Percentiles rank a stretch among this genome's conserved stretches.
These are phyloP conservation scores for Vitis hybrid DNA, from an alignment of 177 flowering plant species.

Conservation along the genomic window DNA sequence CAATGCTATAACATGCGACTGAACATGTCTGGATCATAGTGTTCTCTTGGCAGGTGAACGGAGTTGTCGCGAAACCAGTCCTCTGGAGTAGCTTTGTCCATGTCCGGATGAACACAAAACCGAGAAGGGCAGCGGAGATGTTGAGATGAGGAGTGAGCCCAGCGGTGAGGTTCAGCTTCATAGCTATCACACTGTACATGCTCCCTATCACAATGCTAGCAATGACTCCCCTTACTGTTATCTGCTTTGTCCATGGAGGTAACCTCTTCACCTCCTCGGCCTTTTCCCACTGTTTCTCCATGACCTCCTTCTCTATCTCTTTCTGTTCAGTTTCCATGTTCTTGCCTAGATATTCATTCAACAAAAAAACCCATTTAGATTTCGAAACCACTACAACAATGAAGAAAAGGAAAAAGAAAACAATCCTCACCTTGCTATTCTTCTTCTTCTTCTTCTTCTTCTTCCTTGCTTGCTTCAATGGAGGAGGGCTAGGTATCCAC, in stretches of 20 bases:
- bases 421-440: no score
- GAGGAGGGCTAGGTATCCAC: no score
- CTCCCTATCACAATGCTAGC: slow-evolving; percentile 29
- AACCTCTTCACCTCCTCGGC: no score
- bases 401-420: no score
- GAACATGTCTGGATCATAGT: slow-evolving; percentile 71
- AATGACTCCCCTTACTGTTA: slow-evolving; percentile 29
- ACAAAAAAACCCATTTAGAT: no score
- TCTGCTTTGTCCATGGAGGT: slow-evolving; percentile 19
- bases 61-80: slow-evolving; percentile 22
- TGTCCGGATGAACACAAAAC: slow-evolving; percentile 23
- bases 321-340: no score
- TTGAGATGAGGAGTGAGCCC: slow-evolving; percentile 38
- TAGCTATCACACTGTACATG: slow-evolving; percentile 30
- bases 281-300: no score
- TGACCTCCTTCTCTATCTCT: no score
- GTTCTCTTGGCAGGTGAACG: slow-evolving; percentile 69
- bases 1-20: slow-evolving; percentile 67
- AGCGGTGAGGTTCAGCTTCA: slow-evolving; percentile 40
- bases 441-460: no score
- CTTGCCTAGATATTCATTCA: no score
- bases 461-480: no score
- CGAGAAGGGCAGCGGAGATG: slow-evolving; percentile 35
- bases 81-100: slow-evolving; percentile 37
- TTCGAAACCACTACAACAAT: no score